Evolutionary conservation across 192 early-diverging fungal species (phyloP).

Genomic region (Backusella mclennaniae): DNA sequence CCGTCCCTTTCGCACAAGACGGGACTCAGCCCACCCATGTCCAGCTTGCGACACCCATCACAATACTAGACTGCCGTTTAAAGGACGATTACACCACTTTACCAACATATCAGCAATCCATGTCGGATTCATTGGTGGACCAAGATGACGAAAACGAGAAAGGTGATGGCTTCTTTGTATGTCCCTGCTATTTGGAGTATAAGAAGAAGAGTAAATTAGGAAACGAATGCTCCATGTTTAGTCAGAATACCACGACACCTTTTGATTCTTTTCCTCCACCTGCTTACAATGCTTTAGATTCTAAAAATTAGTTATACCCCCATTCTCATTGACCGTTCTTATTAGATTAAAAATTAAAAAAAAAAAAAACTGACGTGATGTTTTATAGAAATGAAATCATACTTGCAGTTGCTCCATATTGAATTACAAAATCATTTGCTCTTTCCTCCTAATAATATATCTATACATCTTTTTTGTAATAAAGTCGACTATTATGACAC

Average conservation of each 20-base stretch:
- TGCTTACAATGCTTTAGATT: neutral
- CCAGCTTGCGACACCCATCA: slow-evolving; percentile 23
- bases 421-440: too few relatives aligned
- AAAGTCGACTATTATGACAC: too few relatives aligned
- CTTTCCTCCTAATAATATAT: too few relatives aligned
- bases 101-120: slow-evolving; percentile 27
- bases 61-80: slow-evolving; percentile 28
- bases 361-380: neutral
- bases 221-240: slow-evolving; percentile 11
- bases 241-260: neutral
- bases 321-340: neutral
- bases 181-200: slow-evolving; percentile 23
- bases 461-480: too few relatives aligned
- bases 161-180: slow-evolving; percentile 14
- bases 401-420: too few relatives aligned
- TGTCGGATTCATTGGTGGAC: slow-evolving; percentile 11
- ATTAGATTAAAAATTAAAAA: neutral
- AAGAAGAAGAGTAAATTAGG: slow-evolving; percentile 19
- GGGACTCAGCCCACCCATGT: slow-evolving; percentile 4
- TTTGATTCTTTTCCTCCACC: neutral
- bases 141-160: neutral
- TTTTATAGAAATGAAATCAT: neutral
- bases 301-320: neutral
- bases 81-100: slow-evolving; percentile 30
- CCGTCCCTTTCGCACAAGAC: neutral